Evolutionary conservation across 2,329 filamentous ascomycete species (phyloP).

Genomic region (Cladosporium sp.): DNA sequence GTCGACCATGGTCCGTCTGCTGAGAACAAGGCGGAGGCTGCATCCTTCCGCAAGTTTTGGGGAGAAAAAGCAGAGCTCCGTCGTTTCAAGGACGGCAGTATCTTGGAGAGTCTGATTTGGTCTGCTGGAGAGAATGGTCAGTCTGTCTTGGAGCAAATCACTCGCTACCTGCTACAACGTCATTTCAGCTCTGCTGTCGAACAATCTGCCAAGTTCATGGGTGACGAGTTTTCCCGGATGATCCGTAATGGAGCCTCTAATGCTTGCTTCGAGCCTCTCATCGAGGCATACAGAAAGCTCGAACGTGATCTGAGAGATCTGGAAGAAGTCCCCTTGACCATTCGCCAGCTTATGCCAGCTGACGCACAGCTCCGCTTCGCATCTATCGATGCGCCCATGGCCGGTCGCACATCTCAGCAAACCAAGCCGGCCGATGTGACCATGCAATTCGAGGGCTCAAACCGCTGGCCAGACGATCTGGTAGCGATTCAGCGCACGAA

Average conservation of each 20-base stretch:
- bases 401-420: constrained; percentile 38
- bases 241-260: constrained; percentile 34
- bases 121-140: constrained; percentile 50
- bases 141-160: constrained; percentile 72
- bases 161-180: constrained; percentile 61
- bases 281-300: constrained; percentile 64
- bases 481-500: constrained; percentile 90
- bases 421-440: constrained; percentile 64
- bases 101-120: constrained; percentile 90
- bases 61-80: constrained; percentile 87
- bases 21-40: constrained; percentile 76
- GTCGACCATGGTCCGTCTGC: constrained; percentile 85
- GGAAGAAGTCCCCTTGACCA: constrained; percentile 78
- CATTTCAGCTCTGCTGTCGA: constrained; percentile 60
- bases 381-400: constrained; percentile 51
- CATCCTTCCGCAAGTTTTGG: constrained; percentile 85
- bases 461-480: constrained; percentile 88
- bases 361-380: constrained; percentile 69
- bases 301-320: constrained; percentile 71
- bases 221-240: constrained; percentile 41
- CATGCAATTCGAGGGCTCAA: constrained; percentile 88
- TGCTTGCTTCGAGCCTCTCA: constrained; percentile 60
- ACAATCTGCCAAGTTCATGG: constrained; percentile 36
- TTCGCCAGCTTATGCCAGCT: constrained; percentile 71
- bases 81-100: constrained; percentile 91